Percentiles rank a stretch among this genome's conserved stretches.
phyloP scores from a whole-genome alignment of 2,329 filamentous ascomycete species.

The Cladosporium sphaerospermum region DNA sequence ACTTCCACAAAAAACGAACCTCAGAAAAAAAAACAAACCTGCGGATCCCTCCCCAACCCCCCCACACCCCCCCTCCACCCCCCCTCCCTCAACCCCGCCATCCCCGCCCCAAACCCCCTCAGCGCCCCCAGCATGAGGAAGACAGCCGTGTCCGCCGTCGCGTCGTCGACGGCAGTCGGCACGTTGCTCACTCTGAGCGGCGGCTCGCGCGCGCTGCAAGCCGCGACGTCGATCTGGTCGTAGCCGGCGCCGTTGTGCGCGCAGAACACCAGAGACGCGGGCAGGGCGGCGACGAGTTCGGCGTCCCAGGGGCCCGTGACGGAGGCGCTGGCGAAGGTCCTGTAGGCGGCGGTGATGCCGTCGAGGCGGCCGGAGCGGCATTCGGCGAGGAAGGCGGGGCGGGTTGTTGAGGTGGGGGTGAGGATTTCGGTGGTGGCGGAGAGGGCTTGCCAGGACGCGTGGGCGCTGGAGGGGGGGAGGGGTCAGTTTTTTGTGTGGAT shows the following conservation, averaged over 20 bases:
- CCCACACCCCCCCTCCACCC: constrained; percentile 55
- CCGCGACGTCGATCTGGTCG: constrained; percentile 69
- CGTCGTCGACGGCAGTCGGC: constrained; percentile 73
- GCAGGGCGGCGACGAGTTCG: constrained; percentile 55
- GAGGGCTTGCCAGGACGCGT: constrained; percentile 58
- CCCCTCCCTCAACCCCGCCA: constrained; percentile 59
- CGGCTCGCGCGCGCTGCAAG: constrained; percentile 57
- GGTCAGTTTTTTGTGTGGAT: constrained; percentile 37
- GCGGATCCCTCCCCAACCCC: constrained; percentile 64
- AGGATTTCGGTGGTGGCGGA: constrained; percentile 59
- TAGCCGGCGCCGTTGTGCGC: constrained; percentile 64
- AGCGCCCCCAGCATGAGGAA: constrained; percentile 77
- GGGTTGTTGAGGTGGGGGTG: constrained; percentile 53
- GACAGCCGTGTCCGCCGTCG: constrained; percentile 74
- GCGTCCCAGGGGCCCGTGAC: constrained; percentile 66
- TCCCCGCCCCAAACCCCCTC: constrained; percentile 62
- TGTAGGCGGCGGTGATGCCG: constrained; percentile 59
- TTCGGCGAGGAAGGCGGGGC: constrained; percentile 63
- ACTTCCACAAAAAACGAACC: too few species aligned
- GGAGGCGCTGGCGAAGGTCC: constrained; percentile 60
- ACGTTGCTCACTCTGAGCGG: constrained; percentile 70
- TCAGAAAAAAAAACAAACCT: too few species aligned
- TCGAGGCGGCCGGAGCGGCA: constrained; percentile 60
- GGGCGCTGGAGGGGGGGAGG: constrained; percentile 48
- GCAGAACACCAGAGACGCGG: constrained; percentile 34